Base-by-base conservation (phyloP, 2,329 filamentous ascomycete genomes). In the Claviceps paspali region DNA sequence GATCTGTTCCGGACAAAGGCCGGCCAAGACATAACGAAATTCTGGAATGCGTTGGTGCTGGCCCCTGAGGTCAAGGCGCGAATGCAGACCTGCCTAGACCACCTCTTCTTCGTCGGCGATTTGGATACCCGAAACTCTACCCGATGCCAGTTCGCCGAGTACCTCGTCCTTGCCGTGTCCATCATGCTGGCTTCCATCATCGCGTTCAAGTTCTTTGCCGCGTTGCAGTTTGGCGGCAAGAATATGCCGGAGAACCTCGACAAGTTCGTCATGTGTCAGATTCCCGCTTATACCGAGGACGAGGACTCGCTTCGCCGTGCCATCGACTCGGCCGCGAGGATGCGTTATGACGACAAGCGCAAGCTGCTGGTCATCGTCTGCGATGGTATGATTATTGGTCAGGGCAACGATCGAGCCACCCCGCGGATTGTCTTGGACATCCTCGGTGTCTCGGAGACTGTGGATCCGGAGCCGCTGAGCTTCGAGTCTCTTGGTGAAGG, bases 371-470 rank as follows among this genome's bases (percentile, higher is more conserved):
- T 94, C 46, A 70, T 98, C 43, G 69, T 98, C 45, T 98, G 91
- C 52, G 91, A 98, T 53, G 91, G 91, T 61, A 96, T 98, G 88
- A 98, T 98, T 65, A 92, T 98, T 47, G 91, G 91, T 51, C 87
- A 95, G 63, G 91, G 91, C 52, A 98, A 98, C 60, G 91, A 98
- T 56, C 76, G 86, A 43, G 85, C 91, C 6, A 98, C 91, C 1
- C 91, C 91, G 30, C 78, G 87, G 43, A 98, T 98, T 47, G 87
- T 98, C 18, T 70, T 98, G 38, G 91, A 98, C 52, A 98, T 98
- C 65, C 70, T 98, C 5, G 91, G 91, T 45, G 91, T 98, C 22
- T 82, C 86, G 2, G 87, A 95, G 49, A 83, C 80, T 2, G 82
- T 95, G 12, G 88, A 98, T 52, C 91, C 92, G 0, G 88, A 96